Base-by-base conservation (phyloP, 2,329 filamentous ascomycete genomes). In the Monosporascus sp. region DNA sequence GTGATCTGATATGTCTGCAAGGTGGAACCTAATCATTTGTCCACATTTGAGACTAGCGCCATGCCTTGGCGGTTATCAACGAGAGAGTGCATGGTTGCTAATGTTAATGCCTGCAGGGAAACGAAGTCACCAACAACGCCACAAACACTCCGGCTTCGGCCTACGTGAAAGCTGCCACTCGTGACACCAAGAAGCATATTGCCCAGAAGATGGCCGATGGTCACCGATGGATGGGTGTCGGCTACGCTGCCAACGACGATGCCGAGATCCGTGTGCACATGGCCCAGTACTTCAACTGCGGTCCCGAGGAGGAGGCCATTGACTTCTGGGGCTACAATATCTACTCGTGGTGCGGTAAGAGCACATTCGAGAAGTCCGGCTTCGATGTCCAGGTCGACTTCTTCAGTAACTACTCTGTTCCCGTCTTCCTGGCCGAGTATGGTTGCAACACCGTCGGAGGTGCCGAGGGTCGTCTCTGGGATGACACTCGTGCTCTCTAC, bases 301-400 rank as follows among this genome's bases (percentile, higher is more conserved):
- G 87, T 50, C 66, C 78, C 52, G 61, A 73, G 11, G 73, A 73
- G 0, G 75, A 58, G 77, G 73, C 83, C 48, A 90, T 91, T 61
- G 88, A 92, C 70, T 91, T 91, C 76, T 92, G 87, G 84, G 88
- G 88, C 49, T 91, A 91, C 82, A 92, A 92, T 77, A 90, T 91
- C 74, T 92, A 92, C 77, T 91, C 88, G 43, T 92, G 88, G 88
- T 92, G 88, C 66, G 88, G 88, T 65, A 61, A 66, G 59, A 90
- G 87, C 58, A 83, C 78, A 58, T 91, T 80, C 75, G 72, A 73
- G 17, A 61, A 78, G 58, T 91, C 88, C 20, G 86, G 87, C 51
- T 92, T 85, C 71, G 79, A 87, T 60, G 79, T 81, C 19, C 82
- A 88, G 65, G 88, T 86, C 59, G 70, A 85, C 64, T 86, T 91